Percentiles rank a stretch among this genome's conserved stretches.
These are phyloP conservation scores for Solanum tarijense DNA, from an alignment of 257 asterid genomes.

Conservation along the genomic window DNA sequence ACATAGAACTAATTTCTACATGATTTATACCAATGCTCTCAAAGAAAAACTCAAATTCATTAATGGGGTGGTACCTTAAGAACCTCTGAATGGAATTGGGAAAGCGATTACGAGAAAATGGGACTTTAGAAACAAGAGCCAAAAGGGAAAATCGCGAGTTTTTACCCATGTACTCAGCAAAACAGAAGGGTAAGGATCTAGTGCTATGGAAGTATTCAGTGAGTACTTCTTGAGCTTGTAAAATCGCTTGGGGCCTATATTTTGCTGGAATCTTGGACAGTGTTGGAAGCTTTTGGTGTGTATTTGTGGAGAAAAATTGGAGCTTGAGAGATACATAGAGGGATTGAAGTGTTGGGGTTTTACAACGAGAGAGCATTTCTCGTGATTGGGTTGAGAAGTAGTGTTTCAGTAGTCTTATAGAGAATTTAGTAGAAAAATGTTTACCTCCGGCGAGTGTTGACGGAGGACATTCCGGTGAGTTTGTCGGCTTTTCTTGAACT, in stretches of 20 bases:
- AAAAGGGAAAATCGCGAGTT: conserved; percentile 38
- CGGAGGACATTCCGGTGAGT: not conserved
- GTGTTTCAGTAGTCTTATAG: not conserved
- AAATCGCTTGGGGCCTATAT: conserved; percentile 33
- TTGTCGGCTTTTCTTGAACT: not conserved
- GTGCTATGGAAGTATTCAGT: conserved; percentile 55
- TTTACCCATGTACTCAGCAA: conserved; percentile 43
- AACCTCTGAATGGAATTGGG: conserved; percentile 25
- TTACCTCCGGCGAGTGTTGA: not conserved
- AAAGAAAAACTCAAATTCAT: conserved; percentile 48
- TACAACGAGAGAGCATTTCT: not conserved
- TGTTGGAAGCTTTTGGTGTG: conserved; percentile 7
- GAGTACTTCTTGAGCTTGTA: conserved; percentile 39
- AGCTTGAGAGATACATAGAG: conserved; percentile 9
- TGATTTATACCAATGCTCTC: conserved; percentile 50
- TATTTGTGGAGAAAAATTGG: conserved; percentile 15
- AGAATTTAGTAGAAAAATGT: not conserved
- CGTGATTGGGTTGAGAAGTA: not conserved
- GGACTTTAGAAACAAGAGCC: conserved; percentile 23
- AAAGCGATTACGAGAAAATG: conserved; percentile 22
- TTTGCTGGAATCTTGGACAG: conserved; percentile 39
- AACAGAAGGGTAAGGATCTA: conserved; percentile 44
- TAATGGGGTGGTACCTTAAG: conserved; percentile 63
- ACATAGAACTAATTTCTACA: conserved; percentile 5
- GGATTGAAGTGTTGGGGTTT: conserved; percentile 11